Base-by-base conservation (phyloP, 1,284 basidiomycete genomes). In the Megacollybia platyphylla region DNA sequence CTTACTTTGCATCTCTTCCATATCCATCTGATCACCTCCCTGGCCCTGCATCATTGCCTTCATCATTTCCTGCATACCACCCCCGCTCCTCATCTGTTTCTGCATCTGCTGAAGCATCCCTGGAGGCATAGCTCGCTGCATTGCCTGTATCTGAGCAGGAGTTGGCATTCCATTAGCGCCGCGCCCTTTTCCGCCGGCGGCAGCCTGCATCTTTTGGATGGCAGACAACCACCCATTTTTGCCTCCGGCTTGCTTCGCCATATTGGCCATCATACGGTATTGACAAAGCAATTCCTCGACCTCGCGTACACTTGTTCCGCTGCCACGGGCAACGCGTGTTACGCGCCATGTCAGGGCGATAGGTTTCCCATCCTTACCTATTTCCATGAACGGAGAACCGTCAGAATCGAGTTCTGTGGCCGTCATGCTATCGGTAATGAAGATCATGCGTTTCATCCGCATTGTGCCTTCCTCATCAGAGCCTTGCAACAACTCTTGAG, bases 381-480 rank as follows among this genome's bases (percentile, higher is more conserved):
- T 67, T 50, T 85, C 79, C 73, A 90, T 81, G 64, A 96, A 94
- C 34, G 79, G 72, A 34, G 80, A 68, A 8, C 94, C 96, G 58
- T 98, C 94, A n/a, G 89, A 94, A 63, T 98, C 92, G 44, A 98
- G 78, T 63, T 98, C 96, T 44, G 68, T 67, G 11, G 82, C 76
- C 34, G 91, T 89, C 94, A 99, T 99, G 54, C 88, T 91, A 63
- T 99, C 94, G 17, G 91, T 97, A 57, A 99, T 97, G 67, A 87
- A 98, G 51, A 97, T 87, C 88, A 99, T 93, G 48, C 92, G 82
- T 65, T 97, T 97, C 79, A 99, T 85, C 46, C 89, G 83, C 51
- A 77, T 62, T 1, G 87, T 82, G 30, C 89, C 90, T 55, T 97
- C 94, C 57, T 96, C 92, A 56, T 91, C 89, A 26, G 84, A 84